A percentile compares a stretch with the other conserved stretches of the same genome.
Conservation (phyloP, 768 basidiomycete genomes). For the Atractiella rhizophila region DNA sequence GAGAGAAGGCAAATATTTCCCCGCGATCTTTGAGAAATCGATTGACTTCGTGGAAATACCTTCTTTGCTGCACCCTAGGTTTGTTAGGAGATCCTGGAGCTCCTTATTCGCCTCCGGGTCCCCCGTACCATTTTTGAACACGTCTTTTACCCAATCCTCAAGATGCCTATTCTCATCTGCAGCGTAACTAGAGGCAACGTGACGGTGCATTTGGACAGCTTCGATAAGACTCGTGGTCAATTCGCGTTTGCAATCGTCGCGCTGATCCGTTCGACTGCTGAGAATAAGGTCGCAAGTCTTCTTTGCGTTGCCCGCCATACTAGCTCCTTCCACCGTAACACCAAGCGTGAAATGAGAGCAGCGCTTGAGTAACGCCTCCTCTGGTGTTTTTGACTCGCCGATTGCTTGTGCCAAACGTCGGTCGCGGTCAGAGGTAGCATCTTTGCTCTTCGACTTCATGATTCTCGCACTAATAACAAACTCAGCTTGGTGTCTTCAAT, state of each 20-base stretch:
- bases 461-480: too few species aligned
- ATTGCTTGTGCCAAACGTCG: conserved; percentile 62
- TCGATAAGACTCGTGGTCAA: conserved; percentile 39
- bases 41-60: too few species aligned
- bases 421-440: conserved; percentile 71
- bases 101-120: conserved; percentile 16
- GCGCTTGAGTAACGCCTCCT: conserved; percentile 68
- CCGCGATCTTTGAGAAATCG: too few species aligned
- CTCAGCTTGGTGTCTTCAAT: background rate
- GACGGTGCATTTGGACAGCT: conserved; percentile 36
- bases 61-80: conserved; percentile 14
- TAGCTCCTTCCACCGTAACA: conserved; percentile 16
- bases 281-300: conserved; percentile 83
- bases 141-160: background rate
- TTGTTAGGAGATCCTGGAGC: conserved; percentile 12
- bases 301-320: conserved; percentile 42
- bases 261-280: conserved; percentile 47
- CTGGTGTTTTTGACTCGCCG: conserved; percentile 40
- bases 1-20: too few species aligned
- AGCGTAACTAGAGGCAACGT: background rate
- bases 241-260: conserved; percentile 52
- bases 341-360: conserved; percentile 86
- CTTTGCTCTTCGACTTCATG: too few species aligned
- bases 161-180: background rate
- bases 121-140: conserved; percentile 12